Percentiles rank a stretch among this genome's conserved stretches.
These are phyloP conservation scores for Psidium friedrichsthalianum DNA, from an alignment of 345 rosid species.

Conservation along the genomic window DNA sequence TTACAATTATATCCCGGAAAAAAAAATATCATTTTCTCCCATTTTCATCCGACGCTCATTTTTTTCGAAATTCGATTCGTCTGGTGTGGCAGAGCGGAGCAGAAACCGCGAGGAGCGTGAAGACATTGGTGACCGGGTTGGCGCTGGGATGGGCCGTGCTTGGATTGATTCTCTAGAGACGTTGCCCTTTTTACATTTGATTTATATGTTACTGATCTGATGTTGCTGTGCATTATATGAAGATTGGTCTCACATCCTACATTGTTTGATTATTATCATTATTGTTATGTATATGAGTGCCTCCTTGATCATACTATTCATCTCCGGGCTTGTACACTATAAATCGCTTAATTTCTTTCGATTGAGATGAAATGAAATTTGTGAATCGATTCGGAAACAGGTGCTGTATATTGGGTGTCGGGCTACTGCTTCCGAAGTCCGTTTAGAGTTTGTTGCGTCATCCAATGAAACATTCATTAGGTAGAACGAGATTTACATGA, in stretches of 20 bases:
- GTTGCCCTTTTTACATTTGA: background rate
- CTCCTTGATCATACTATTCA: background rate
- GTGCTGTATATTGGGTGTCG: background rate
- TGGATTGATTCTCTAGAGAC: conserved; percentile 8
- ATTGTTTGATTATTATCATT: background rate
- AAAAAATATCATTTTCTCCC: background rate
- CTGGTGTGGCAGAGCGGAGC: conserved; percentile 21
- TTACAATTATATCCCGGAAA: background rate
- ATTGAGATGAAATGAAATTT: background rate
- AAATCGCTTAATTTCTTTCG: background rate
- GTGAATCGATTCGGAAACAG: background rate
- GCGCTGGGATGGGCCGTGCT: conserved; percentile 14
- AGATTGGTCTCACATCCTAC: background rate
- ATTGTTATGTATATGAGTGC: background rate
- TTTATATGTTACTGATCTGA: background rate
- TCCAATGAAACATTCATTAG: background rate
- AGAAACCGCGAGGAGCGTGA: conserved; percentile 5
- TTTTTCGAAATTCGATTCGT: background rate
- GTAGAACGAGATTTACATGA: too few species aligned
- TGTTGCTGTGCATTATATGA: background rate
- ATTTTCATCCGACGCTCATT: background rate
- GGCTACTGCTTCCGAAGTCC: background rate
- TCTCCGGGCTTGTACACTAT: background rate
- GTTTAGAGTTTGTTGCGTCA: background rate
- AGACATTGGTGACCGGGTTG: conserved; percentile 6